phyloP scores from a whole-genome alignment of 192 early-diverging fungal genomes.

The Anaeromyces robustus region DNA sequence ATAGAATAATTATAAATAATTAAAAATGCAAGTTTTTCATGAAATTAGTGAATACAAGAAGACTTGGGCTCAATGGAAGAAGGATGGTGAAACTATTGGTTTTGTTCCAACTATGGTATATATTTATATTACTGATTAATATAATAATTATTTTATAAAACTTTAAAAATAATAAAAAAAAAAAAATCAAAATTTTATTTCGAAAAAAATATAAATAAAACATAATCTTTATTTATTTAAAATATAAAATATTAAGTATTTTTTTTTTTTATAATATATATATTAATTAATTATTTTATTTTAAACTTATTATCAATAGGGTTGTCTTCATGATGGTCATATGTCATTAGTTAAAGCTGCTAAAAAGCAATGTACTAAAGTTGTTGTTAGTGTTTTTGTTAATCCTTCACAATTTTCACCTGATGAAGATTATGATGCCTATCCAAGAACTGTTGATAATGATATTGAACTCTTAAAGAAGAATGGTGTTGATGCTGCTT shows the following conservation, averaged over 20 bases:
- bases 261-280: too few species aligned
- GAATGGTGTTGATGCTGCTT: slow-evolving; percentile 30
- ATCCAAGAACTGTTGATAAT: slow-evolving; percentile 67
- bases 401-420: slow-evolving; percentile 99
- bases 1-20: too few species aligned
- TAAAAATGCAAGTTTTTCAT: not conserved
- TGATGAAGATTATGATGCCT: slow-evolving; percentile 76
- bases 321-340: slow-evolving; percentile 85
- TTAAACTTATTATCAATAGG: slow-evolving; percentile 17
- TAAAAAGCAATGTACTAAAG: slow-evolving; percentile 37
- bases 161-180: not conserved
- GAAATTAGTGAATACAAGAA: not conserved
- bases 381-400: slow-evolving; percentile 83
- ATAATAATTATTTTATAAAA: not conserved
- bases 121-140: not conserved
- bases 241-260: not conserved
- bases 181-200: not conserved
- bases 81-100: slow-evolving; percentile 45
- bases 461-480: slow-evolving; percentile 54
- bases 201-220: not conserved
- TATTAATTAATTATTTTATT: too few species aligned
- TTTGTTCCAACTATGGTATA: slow-evolving; percentile 90
- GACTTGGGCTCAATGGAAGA: not conserved
- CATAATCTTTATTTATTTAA: not conserved
- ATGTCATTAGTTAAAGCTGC: slow-evolving; percentile 52